Conservation (phyloP, 805 yeast species). For the Hanseniaspora valbyensis region DNA sequence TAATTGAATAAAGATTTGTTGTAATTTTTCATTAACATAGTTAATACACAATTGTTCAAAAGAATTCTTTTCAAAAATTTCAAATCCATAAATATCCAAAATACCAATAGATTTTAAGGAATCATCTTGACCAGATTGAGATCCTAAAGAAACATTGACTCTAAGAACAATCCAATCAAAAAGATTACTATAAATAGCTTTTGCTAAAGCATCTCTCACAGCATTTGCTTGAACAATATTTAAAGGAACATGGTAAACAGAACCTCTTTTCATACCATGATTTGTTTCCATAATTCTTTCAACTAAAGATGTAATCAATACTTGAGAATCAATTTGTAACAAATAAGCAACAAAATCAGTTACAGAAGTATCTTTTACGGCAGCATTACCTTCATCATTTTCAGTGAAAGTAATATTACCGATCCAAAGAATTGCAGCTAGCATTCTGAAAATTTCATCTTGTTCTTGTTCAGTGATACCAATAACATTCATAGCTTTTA, state of each 20-base stretch:
- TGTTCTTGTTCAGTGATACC: conserved; percentile 77
- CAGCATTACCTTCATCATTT: conserved; percentile 77
- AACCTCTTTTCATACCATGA: conserved; percentile 83
- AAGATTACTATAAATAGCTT: conserved; percentile 81
- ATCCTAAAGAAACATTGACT: conserved; percentile 66
- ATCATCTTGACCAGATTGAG: conserved; percentile 35
- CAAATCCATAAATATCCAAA: conserved; percentile 91
- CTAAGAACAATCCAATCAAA: conserved; percentile 95
- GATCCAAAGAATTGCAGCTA: conserved; percentile 83
- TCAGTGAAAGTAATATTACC: conserved; percentile 84
- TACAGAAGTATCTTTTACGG: conserved; percentile 75
- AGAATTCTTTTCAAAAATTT: conserved; percentile 87
- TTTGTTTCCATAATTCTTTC: conserved; percentile 82
- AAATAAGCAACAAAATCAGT: conserved; percentile 89
- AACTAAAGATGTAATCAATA: conserved; percentile 54
- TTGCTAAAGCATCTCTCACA: conserved; percentile 88
- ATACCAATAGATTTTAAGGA: conserved; percentile 71
- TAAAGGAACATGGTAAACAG: conserved; percentile 87
- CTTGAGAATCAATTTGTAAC: conserved; percentile 62
- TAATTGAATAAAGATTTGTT: conserved; percentile 90
- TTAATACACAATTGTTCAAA: conserved; percentile 93
- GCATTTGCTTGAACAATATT: conserved; percentile 89
- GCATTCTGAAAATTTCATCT: conserved; percentile 75
- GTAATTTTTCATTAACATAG: conserved; percentile 89
- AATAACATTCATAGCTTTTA: conserved; percentile 76